Evolutionary conservation across 2,329 filamentous ascomycete genomes (phyloP).

Genomic region (Neopestalotiopsis rosae): DNA sequence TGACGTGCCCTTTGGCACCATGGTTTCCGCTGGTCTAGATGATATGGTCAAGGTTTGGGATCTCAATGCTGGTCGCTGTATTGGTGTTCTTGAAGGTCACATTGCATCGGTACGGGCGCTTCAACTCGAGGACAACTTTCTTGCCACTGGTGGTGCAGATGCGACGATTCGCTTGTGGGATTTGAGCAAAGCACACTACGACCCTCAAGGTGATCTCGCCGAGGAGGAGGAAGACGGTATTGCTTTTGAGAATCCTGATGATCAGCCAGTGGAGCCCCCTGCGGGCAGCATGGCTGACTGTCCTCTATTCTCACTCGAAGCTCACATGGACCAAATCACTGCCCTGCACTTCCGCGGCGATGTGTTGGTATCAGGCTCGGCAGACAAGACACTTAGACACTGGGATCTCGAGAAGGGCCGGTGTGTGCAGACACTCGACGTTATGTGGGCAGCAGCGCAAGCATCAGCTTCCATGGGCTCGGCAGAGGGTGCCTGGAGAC

Average conservation of each 20-base stretch:
- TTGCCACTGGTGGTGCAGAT: constrained; percentile 93
- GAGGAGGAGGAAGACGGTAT: constrained; percentile 69
- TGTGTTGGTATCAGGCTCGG: constrained; percentile 90
- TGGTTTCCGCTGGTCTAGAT: constrained; percentile 91
- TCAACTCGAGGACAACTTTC: constrained; percentile 94
- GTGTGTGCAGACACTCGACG: constrained; percentile 95
- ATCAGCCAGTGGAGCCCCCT: constrained; percentile 71
- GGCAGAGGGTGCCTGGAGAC: constrained; percentile 72
- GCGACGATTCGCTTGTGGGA: constrained; percentile 96
- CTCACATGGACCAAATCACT: constrained; percentile 93
- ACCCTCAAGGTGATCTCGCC: constrained; percentile 67
- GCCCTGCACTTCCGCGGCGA: constrained; percentile 90
- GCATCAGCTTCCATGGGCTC: constrained; percentile 73
- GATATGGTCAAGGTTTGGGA: constrained; percentile 97
- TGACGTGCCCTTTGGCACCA: constrained; percentile 93
- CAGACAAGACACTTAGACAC: constrained; percentile 95
- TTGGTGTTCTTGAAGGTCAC: constrained; percentile 90
- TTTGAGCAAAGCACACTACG: constrained; percentile 84
- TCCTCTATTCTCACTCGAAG: constrained; percentile 83
- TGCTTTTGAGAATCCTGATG: constrained; percentile 74
- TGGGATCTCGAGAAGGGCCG: constrained; percentile 98
- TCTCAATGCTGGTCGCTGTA: constrained; percentile 88
- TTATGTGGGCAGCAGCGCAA: constrained; percentile 96
- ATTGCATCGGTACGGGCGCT: constrained; percentile 90
- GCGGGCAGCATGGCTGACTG: constrained; percentile 88